phyloP scores from a whole-genome alignment of 352 stramenopile species.

The Phytophthora constricta region DNA sequence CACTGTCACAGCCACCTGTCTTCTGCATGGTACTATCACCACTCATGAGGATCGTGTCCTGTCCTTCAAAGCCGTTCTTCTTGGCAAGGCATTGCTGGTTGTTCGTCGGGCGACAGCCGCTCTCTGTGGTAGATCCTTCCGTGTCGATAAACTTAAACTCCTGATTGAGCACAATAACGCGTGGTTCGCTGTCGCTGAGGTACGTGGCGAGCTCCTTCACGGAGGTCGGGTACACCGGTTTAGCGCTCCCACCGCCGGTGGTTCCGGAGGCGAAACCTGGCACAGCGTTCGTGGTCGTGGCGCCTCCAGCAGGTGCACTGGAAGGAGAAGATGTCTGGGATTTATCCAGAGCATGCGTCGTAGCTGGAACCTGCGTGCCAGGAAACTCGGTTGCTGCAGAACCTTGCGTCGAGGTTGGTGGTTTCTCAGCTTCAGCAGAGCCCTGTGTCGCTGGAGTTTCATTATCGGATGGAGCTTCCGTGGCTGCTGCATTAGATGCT shows the following conservation, averaged over 20 bases:
- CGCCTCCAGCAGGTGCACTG: conserved; percentile 2
- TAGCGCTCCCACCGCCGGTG: conserved; percentile 30
- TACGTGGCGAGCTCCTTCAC: conserved; percentile 24
- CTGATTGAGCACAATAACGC: conserved; percentile 39
- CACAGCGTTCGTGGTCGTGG: not conserved
- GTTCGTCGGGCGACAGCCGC: conserved; percentile 24
- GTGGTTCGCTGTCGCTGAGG: conserved; percentile 26
- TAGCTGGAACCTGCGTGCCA: not conserved
- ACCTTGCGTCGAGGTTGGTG: not conserved
- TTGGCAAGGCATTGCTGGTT: conserved; percentile 39
- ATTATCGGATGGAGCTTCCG: not conserved
- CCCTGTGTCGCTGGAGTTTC: conserved; percentile 1
- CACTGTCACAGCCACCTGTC: conserved; percentile 28
- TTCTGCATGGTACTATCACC: conserved; percentile 27
- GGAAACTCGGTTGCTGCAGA: not conserved
- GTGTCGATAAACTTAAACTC: conserved; percentile 35
- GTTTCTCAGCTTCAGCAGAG: not conserved
- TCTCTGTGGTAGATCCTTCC: conserved; percentile 31
- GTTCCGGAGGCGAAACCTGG: conserved; percentile 35
- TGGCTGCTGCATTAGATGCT: not conserved
- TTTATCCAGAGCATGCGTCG: not conserved
- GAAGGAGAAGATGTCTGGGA: not conserved
- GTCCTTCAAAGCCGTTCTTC: conserved; percentile 46
- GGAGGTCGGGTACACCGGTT: conserved; percentile 30
- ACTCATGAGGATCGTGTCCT: conserved; percentile 42